Evolutionary conservation across 148 eudicot genomes (phyloP), one percentile per base, ranked within the genome.

Genomic region (Cornus kousa): DNA sequence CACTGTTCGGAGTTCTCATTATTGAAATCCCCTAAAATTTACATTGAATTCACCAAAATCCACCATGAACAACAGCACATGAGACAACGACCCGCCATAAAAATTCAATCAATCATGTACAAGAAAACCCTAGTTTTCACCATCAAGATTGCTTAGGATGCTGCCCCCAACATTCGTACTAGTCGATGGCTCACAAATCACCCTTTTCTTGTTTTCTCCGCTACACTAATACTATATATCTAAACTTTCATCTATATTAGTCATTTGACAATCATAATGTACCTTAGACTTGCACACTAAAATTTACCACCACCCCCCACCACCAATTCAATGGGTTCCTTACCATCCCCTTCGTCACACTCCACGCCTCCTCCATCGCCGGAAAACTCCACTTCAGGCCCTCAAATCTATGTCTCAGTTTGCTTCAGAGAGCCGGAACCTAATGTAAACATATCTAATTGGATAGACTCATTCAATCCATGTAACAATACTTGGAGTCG

Each of bases 401-500:
- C 37, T 13, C 66, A 35, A 2, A 53, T 84, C 28, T 78, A 64
- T 7, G 69, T 69, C 39, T 53, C 77, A 17, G 75, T 74, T 40
- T 78, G 80, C 43, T 67, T 39, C 7, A 84, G 20, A 24, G 77
- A 78, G 66, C 70, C 60, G 0, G 9, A 2, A 2, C 67, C 71
- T 24, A 68, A 79, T 20, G 2, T 12, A 2, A 79, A 65, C 22
- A 32, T 79, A 16, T 74, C 83, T 4, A 81, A 74, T 76, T 79
- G 79, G 78, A 78, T 81, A 17, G 80, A 65, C 12, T 67, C 74
- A 10, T 81, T 72, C 46, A 40, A 60, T 11, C 84, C 77, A n/a
- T 69, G n/a, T 33, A 40, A 19, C 32, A 73, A 76, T 14, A 70
- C 78, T 19, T 81, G 60, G 53, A 4, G 37, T 64, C 65, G 53